phyloP scores from a whole-genome alignment of 2,329 filamentous ascomycete species.

The Pseudophaeomoniella oleicola region DNA sequence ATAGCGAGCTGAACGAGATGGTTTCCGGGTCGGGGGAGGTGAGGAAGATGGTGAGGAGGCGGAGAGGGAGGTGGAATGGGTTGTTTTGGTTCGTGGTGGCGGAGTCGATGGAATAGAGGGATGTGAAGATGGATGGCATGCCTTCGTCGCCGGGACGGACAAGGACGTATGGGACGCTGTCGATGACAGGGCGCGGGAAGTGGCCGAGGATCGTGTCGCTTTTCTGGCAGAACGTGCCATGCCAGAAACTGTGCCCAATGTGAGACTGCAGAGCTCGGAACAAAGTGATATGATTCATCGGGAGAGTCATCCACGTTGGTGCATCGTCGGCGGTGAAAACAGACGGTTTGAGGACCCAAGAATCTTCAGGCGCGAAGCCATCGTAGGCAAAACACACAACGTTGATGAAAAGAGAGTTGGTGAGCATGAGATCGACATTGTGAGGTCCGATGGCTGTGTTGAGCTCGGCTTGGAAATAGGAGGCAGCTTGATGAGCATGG shows the following conservation, averaged over 20 bases:
- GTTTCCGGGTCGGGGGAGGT: not conserved
- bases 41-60: not conserved
- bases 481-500: not conserved
- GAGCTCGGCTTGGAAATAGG: not conserved
- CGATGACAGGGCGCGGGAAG: too few relatives aligned
- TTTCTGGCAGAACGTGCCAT: too few relatives aligned
- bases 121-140: not conserved
- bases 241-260: too few relatives aligned
- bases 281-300: too few relatives aligned
- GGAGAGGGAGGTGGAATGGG: not conserved
- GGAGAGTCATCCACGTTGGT: too few relatives aligned
- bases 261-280: too few relatives aligned
- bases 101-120: not conserved
- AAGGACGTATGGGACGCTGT: not conserved
- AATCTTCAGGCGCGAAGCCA: not conserved
- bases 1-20: not conserved
- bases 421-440: not conserved
- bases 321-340: too few relatives aligned
- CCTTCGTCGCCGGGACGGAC: not conserved
- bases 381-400: not conserved
- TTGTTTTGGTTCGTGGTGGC: not conserved
- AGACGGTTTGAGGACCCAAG: too few relatives aligned
- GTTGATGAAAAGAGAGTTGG: not conserved
- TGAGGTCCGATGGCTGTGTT: not conserved
- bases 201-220: too few relatives aligned